Conservation (phyloP, 805 yeast species). For the Tetrapisispora arboricola region DNA sequence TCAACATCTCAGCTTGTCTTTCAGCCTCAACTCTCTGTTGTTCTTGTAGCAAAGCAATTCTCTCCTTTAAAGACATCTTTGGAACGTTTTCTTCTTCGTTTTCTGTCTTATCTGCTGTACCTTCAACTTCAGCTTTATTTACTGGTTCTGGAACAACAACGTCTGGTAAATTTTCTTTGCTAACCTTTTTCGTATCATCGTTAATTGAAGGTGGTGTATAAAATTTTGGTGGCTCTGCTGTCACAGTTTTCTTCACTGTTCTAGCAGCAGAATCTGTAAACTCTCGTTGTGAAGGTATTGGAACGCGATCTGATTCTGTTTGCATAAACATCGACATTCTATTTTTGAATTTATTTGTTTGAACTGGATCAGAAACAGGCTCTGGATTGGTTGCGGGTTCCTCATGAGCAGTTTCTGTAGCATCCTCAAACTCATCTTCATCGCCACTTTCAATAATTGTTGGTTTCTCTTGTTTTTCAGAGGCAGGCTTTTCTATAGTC, state of each 20-base stretch:
- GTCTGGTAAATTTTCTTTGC: conserved; percentile 6
- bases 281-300: conserved; percentile 42
- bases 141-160: conserved; percentile 15
- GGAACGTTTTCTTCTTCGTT: conserved; percentile 51
- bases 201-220: conserved; percentile 36
- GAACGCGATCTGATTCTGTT: conserved; percentile 33
- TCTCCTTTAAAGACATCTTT: conserved; percentile 71
- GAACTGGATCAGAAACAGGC: not conserved
- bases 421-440: conserved; percentile 3
- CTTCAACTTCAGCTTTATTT: conserved; percentile 14
- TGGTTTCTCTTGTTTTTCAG: not conserved
- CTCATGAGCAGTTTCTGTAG: not conserved
- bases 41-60: conserved; percentile 75
- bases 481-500: conserved; percentile 1
- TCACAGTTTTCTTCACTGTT: conserved; percentile 42
- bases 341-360: conserved; percentile 29
- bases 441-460: conserved; percentile 3
- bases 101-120: conserved; percentile 15
- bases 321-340: conserved; percentile 43
- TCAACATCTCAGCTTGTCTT: conserved; percentile 49
- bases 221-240: conserved; percentile 47
- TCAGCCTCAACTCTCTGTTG: conserved; percentile 75
- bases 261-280: conserved; percentile 16
- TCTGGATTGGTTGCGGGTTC: not conserved
- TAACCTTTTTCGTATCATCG: not conserved